A percentile compares a stretch with the other conserved stretches of the same genome.
These are phyloP conservation scores for Priceomyces castillae DNA, from an alignment of 805 yeast genomes.

Conservation along the genomic window DNA sequence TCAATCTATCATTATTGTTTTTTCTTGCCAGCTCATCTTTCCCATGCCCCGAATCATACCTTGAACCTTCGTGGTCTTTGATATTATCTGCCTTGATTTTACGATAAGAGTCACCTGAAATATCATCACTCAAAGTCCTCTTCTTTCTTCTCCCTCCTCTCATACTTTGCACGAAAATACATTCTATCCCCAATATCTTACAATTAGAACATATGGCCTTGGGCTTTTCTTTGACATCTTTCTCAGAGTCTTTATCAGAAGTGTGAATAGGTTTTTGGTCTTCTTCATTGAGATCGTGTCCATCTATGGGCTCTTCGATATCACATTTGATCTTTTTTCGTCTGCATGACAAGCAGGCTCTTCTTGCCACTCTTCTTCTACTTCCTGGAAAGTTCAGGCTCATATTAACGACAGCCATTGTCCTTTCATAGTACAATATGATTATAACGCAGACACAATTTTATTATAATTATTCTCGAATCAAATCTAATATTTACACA, in stretches of 20 bases:
- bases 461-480: too few species aligned
- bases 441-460: too few species aligned
- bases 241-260: conserved; percentile 17
- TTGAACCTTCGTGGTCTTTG: conserved; percentile 1
- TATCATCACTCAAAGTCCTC: conserved; percentile 12
- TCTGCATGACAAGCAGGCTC: conserved; percentile 64
- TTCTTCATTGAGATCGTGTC: too few species aligned
- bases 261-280: too few species aligned
- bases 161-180: conserved; percentile 55
- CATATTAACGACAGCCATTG: too few species aligned
- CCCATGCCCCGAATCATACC: not conserved
- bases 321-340: conserved; percentile 67
- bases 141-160: conserved; percentile 53
- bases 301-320: conserved; percentile 17
- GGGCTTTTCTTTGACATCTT: conserved; percentile 16
- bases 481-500: too few species aligned
- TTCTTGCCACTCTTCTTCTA: conserved; percentile 51
- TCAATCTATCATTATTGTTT: not conserved
- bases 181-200: conserved; percentile 40
- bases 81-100: conserved; percentile 1
- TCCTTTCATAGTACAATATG: too few species aligned
- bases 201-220: conserved; percentile 49
- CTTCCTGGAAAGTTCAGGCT: not conserved
- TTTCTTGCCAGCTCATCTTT: not conserved
- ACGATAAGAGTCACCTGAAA: not conserved